Evolutionary conservation across 2,329 filamentous ascomycete genomes (phyloP), one percentile per base, ranked within the genome.

Genomic region (Coleophoma cylindrospora): DNA sequence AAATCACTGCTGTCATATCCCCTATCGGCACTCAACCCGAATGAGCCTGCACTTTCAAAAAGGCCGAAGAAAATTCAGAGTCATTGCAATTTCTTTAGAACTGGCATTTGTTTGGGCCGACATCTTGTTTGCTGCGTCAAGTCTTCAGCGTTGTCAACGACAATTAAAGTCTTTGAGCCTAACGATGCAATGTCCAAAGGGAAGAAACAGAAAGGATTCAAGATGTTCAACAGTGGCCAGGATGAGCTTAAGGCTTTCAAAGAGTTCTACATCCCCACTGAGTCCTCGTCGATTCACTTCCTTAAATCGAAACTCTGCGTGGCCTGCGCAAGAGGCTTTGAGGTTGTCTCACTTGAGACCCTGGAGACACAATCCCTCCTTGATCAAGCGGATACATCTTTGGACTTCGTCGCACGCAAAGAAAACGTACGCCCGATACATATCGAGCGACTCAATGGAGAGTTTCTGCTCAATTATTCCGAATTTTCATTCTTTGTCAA

Each of bases 401-500:
- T 99, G 54, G 94, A 99, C 72, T 97, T 99, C 66, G 92, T 99
- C 45, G 88, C 91, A 19, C 84, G 91, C 51, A 94, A 94, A 67
- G 92, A 97, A 70, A 90, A 89, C 62, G 89, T 94, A 62, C 91
- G 89, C 67, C 92, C 94, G 3, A 95, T 99, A 57, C 92, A 97
- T 64, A 97, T 99, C 59, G 95, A 99, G 70, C 87, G 94, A 43
- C 85, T 97, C 66, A 95, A 95, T 60, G 91, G 92, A 67, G 94
- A 99, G 66, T 99, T 99, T 76, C 70, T 99, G 59, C 84, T 99
- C 56, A 97, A 96, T 70, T 99, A 99, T 72, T 94, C 90, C 4
- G 94, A 99, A 68, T 99, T 96, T 70, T 96, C 90, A 12, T 99
- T 99, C 81, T 99, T 97, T 64, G 94, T 99, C 66, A 97, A 99